phyloP scores from a whole-genome alignment of 2,329 filamentous ascomycete species.

The Sarocladium strictum region DNA sequence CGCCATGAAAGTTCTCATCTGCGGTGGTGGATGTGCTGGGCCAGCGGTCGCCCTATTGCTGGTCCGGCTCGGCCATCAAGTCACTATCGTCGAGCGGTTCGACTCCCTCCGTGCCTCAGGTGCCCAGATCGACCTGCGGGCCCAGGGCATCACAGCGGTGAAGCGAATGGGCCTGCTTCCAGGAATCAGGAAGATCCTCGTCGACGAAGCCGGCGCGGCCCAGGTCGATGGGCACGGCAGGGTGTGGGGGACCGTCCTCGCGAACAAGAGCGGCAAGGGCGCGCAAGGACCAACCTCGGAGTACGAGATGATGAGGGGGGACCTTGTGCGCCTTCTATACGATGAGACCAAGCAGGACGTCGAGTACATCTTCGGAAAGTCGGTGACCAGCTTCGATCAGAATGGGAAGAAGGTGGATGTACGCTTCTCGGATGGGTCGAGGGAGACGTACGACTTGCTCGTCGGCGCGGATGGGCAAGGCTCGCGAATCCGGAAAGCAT shows the following conservation, averaged over 20 bases:
- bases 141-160: conserved; percentile 42
- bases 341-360: conserved; percentile 26
- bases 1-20: conserved; percentile 23
- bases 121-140: conserved; percentile 48
- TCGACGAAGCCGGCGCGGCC: conserved; percentile 39
- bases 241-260: conserved; percentile 31
- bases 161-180: conserved; percentile 45
- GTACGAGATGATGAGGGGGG: conserved; percentile 54
- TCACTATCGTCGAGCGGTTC: conserved; percentile 37
- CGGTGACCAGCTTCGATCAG: conserved; percentile 24
- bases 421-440: conserved; percentile 35
- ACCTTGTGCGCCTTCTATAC: conserved; percentile 45
- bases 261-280: conserved; percentile 28
- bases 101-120: conserved; percentile 38
- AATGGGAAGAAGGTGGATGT: conserved; percentile 28
- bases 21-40: conserved; percentile 27
- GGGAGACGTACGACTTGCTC: conserved; percentile 41
- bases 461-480: conserved; percentile 51
- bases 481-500: conserved; percentile 38
- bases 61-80: conserved; percentile 23
- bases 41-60: conserved; percentile 45
- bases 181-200: conserved; percentile 32
- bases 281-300: conserved; percentile 44
- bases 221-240: conserved; percentile 34
- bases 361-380: conserved; percentile 23